Conservation (phyloP, 2,329 filamentous ascomycete genomes). For the Xylariales sp. region DNA sequence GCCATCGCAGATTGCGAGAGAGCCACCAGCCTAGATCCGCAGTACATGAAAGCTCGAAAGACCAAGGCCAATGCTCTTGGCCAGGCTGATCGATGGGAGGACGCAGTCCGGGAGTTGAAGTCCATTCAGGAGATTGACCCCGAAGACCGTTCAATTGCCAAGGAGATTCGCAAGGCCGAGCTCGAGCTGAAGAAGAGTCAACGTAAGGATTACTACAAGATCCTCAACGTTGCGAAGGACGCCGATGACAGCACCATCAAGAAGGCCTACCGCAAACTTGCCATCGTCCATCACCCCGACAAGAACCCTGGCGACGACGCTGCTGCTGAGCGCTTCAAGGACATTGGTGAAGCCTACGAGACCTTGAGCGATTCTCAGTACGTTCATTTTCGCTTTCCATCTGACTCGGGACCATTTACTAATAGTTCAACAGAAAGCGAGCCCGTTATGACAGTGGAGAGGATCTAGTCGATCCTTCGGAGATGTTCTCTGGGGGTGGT, state of each 20-base stretch:
- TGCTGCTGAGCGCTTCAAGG: constrained; percentile 93
- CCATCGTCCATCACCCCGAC: constrained; percentile 91
- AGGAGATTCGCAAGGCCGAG: constrained; percentile 86
- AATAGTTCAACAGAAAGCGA: constrained; percentile 61
- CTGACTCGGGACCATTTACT: constrained; percentile 21
- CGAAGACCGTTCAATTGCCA: constrained; percentile 71
- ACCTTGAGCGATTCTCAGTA: constrained; percentile 90
- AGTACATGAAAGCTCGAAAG: constrained; percentile 86
- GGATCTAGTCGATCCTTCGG: constrained; percentile 80
- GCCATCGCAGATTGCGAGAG: constrained; percentile 83
- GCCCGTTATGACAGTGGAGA: constrained; percentile 88
- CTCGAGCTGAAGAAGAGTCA: constrained; percentile 96
- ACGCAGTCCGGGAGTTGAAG: constrained; percentile 86
- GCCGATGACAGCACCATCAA: constrained; percentile 84
- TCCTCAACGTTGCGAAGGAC: constrained; percentile 81
- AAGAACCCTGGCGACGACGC: constrained; percentile 87
- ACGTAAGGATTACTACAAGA: constrained; percentile 98
- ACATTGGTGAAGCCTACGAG: constrained; percentile 95
- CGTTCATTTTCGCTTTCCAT: constrained; percentile 27
- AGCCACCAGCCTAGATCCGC: constrained; percentile 76
- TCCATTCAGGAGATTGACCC: constrained; percentile 77
- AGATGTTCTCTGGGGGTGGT: constrained; percentile 70
- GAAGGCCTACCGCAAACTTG: constrained; percentile 92
- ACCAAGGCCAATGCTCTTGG: constrained; percentile 89
- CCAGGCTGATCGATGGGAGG: constrained; percentile 84